Conservation (phyloP, 2,329 filamentous ascomycete species). For the Zelopaecilomyces penicillatus region DNA sequence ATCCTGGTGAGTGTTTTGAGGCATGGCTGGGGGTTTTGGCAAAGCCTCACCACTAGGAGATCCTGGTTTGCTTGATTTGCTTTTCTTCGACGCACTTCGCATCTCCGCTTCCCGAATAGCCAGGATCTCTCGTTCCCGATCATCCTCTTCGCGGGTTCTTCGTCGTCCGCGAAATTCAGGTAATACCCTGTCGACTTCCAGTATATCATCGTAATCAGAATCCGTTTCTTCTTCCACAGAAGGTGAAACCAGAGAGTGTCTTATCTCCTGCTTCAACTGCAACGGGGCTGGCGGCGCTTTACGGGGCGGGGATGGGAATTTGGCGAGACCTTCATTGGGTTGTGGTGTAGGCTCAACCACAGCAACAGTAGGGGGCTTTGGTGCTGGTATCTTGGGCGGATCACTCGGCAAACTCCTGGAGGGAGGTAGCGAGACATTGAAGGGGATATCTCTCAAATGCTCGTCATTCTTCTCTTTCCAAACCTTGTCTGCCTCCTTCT, state of each 20-base stretch:
- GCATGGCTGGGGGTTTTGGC: constrained; percentile 27
- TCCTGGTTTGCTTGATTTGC: constrained; percentile 35
- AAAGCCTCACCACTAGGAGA: constrained; percentile 25
- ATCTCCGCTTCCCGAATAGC: constrained; percentile 59
- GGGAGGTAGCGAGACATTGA: constrained; percentile 44
- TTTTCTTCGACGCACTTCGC: constrained; percentile 67
- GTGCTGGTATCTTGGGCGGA: constrained; percentile 45
- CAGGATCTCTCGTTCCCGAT: constrained; percentile 64
- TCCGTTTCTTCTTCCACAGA: constrained; percentile 59
- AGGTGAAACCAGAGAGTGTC: constrained; percentile 14
- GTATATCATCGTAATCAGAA: constrained; percentile 74
- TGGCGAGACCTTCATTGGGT: constrained; percentile 35
- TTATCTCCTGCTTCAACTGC: constrained; percentile 43
- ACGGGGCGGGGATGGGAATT: constrained; percentile 56
- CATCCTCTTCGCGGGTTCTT: constrained; percentile 82
- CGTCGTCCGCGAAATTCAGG: constrained; percentile 62
- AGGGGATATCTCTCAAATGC: constrained; percentile 37
- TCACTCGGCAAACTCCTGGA: constrained; percentile 47
- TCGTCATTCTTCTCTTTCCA: constrained; percentile 37
- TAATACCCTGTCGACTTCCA: constrained; percentile 59
- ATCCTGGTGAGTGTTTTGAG: constrained; percentile 28
- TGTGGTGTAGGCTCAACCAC: constrained; percentile 36
- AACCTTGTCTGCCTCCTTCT: constrained; percentile 36
- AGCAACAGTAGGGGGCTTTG: constrained; percentile 35
- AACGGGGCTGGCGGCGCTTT: constrained; percentile 83